phyloP scores from a whole-genome alignment of 2,329 filamentous ascomycete genomes.

The Talaromyces amestolkiae region DNA sequence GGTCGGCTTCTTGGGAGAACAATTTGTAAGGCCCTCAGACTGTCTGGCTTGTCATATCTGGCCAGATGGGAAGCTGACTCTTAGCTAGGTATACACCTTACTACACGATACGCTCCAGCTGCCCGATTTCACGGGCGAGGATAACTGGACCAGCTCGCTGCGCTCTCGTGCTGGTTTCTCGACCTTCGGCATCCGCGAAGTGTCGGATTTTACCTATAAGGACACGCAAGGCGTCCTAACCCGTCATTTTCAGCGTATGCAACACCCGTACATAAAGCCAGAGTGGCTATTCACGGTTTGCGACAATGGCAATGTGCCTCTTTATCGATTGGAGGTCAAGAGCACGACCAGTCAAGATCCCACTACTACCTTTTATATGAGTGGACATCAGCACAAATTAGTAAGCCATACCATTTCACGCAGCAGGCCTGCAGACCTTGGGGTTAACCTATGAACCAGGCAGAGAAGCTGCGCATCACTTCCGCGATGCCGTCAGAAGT shows the following conservation, averaged over 20 bases:
- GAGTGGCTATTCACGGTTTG: neutral
- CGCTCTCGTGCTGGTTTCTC: conserved; percentile 18
- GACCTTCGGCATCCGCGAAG: conserved; percentile 8
- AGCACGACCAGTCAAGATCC: neutral
- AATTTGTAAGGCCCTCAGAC: neutral
- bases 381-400: neutral
- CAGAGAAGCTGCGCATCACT: neutral
- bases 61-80: neutral
- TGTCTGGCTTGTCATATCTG: neutral
- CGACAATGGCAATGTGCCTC: neutral
- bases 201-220: conserved; percentile 15
- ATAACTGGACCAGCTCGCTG: conserved; percentile 16
- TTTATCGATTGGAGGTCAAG: neutral
- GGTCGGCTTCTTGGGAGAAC: neutral
- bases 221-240: neutral
- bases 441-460: neutral
- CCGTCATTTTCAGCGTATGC: neutral
- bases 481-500: neutral
- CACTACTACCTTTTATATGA: neutral
- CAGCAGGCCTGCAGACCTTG: neutral
- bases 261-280: neutral
- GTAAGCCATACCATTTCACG: neutral
- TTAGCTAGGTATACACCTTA: conserved; percentile 15
- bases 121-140: conserved; percentile 14
- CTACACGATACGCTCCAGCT: conserved; percentile 13